Evolutionary conservation across 441 rosid genomes (phyloP), one percentile per base, ranked within the genome.

Genomic region (Bruguiera hainesii): DNA sequence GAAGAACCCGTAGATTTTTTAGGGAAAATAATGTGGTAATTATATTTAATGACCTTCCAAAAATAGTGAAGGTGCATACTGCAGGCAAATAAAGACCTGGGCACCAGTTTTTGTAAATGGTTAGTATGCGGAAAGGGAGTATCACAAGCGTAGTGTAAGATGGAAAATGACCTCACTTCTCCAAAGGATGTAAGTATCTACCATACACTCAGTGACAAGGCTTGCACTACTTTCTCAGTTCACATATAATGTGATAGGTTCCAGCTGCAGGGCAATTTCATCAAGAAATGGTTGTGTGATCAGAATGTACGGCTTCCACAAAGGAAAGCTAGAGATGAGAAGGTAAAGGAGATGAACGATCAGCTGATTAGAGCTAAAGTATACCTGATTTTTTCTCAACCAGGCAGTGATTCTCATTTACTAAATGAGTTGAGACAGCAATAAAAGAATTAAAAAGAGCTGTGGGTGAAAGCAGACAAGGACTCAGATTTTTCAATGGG

Each of bases 291-390:
- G 66, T 46, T 62, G 56, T 75, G 26, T 78, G 76, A 76, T 77
- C 74, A 70, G 50, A 81, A 72, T 11, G 59, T 66, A 56, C 77
- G 18, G 66, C 65, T 69, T 80, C 71, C 48, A 3, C 16, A 16
- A 3, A 39, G 48, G 48, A 39, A 39, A 13, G 48, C 16, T 39
- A 3, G 16, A 11, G 48, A 39, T 3, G 4, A 0, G 48, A 39
- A 11, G 48, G 15, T 39, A 11, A 11, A 39, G 18, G 18, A 3
- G 84, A 83, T 88, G 74, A 85, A 83, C 82, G 97, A 94, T 85
- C 87, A 88, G 76, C 65, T 94, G 63, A 80, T 94, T 66, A 86
- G 91, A 83, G 93, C 93, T 58, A 86, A 78, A 77, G 90, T 80
- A 65, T 94, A 84, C 85, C 69, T 89, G 81, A 80, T 59, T 82